A percentile compares a stretch with the other conserved stretches of the same genome.
These are phyloP conservation scores for Podospora pseudopauciseta DNA, from an alignment of 495 filamentous ascomycete species.

Conservation along the genomic window DNA sequence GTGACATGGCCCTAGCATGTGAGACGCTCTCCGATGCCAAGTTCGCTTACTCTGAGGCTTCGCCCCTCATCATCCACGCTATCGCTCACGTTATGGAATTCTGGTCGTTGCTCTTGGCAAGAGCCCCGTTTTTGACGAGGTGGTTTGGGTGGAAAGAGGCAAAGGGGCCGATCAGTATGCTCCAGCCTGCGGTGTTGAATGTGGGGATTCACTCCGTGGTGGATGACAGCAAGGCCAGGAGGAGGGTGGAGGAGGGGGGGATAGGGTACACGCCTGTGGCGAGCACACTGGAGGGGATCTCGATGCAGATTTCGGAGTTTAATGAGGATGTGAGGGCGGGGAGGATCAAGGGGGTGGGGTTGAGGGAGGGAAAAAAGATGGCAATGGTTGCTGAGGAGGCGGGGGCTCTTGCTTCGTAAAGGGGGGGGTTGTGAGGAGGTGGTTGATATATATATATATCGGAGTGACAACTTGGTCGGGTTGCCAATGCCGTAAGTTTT, in stretches of 20 bases:
- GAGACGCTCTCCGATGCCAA: conserved; percentile 25
- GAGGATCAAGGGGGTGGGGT: conserved; percentile 1
- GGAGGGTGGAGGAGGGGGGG: conserved; percentile 47
- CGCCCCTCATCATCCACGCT: conserved; percentile 45
- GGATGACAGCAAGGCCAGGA: conserved; percentile 47
- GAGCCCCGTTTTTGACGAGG: conserved; percentile 34
- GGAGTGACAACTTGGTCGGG: neutral
- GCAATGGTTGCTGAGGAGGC: conserved; percentile 11
- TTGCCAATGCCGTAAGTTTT: neutral
- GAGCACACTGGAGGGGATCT: conserved; percentile 50
- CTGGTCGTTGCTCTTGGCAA: conserved; percentile 30
- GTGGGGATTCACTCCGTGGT: conserved; percentile 43
- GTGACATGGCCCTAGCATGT: conserved; percentile 32
- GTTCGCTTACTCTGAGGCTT: conserved; percentile 31
- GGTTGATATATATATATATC: neutral
- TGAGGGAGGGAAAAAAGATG: neutral
- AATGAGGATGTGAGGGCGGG: conserved; percentile 31
- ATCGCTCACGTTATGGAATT: conserved; percentile 48
- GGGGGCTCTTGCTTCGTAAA: neutral
- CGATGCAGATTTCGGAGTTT: conserved; percentile 50
- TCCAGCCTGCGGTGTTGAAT: conserved; percentile 51
- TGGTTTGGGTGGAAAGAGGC: conserved; percentile 37
- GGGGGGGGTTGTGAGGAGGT: neutral
- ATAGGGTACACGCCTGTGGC: conserved; percentile 47
- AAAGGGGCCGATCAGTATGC: conserved; percentile 34